Base-by-base conservation (phyloP, 768 basidiomycete genomes). In the Sistotremastrum suecicum region DNA sequence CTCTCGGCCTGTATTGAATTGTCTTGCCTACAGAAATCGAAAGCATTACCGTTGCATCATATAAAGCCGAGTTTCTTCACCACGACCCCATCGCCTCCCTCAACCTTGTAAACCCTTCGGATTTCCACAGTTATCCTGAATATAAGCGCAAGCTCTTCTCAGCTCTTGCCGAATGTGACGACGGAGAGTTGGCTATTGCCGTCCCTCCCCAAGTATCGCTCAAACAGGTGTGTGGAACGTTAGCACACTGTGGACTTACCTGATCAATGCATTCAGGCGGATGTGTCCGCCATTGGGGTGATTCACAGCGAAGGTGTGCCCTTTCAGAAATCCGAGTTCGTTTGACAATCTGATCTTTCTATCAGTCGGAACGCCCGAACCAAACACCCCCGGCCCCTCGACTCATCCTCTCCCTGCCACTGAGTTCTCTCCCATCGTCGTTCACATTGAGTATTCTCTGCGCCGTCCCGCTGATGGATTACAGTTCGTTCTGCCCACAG, bases 111-210 rank as follows among this genome's bases (percentile, higher is more conserved):
- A 78, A 80, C 52, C 69, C 77, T 7, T 71, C 74, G 52, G 88
- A 95, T 59, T 80, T 84, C 48, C 87, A 91, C 56, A 74, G 76
- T 45, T 90, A 94, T 64, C 87, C 90, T 5, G 95, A 95, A 58
- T 69, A 92, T 48, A 98, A 95, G 69, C 74, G 95, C 48, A 83
- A 81, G 64, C 62, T 95, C 37, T 98, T 91, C 66, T 76, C 88
- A 0, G 88, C 94, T 0, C 69, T 91, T 43, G 77, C 88, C 50
- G 95, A 98, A 56, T 75, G 79, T 38, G 90, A 94, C 53, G 90
- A 97, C 60, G 95, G 94, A 48, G 95, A 98, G 62, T 60, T 99
- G 33, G 88, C 89, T 4, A 88, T 99, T 54, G 75, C 80, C 7
- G 78, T 98, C 49, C 86, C 86, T 6, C 70, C 69, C 54, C 82